phyloP scores from a whole-genome alignment of 2,329 filamentous ascomycete species.

The Podosphaera aphanis region DNA sequence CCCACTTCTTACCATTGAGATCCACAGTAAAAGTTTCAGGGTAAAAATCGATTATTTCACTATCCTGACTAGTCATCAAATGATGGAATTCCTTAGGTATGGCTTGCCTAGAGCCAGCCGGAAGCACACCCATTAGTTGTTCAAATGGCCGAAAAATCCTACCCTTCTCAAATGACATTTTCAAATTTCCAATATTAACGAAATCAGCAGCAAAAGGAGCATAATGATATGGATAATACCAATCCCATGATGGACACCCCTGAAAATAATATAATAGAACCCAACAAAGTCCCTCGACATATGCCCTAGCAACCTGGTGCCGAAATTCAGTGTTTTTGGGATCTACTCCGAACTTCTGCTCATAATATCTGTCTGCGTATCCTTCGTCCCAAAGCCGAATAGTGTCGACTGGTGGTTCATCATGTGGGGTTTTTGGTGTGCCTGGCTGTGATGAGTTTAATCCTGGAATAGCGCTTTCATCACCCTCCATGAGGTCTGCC shows the following conservation, averaged over 20 bases:
- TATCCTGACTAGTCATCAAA: conserved; percentile 71
- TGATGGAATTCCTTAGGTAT: conserved; percentile 73
- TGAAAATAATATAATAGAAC: conserved; percentile 95
- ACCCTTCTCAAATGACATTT: conserved; percentile 64
- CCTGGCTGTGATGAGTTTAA: conserved; percentile 30
- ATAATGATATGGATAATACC: conserved; percentile 98
- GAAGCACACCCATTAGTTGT: conserved; percentile 93
- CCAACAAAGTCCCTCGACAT: conserved; percentile 88
- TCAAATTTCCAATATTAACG: conserved; percentile 54
- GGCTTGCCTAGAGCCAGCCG: conserved; percentile 76
- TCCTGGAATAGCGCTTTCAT: conserved; percentile 31
- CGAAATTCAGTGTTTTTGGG: conserved; percentile 67
- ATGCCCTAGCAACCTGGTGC: conserved; percentile 69
- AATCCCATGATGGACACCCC: conserved; percentile 94
- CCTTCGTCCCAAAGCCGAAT: conserved; percentile 88
- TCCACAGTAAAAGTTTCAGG: conserved; percentile 85
- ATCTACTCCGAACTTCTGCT: conserved; percentile 79
- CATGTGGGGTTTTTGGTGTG: conserved; percentile 24
- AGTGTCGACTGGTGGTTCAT: conserved; percentile 50
- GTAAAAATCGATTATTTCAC: conserved; percentile 92
- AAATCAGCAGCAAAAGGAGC: conserved; percentile 95
- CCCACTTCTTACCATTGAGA: conserved; percentile 93
- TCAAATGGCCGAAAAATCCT: conserved; percentile 78
- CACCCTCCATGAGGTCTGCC: conserved; percentile 41
- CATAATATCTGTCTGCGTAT: conserved; percentile 87